These are phyloP conservation scores for Xylariaceae sp. DNA, from an alignment of 2,329 filamentous ascomycete genomes.

Conservation along the genomic window DNA sequence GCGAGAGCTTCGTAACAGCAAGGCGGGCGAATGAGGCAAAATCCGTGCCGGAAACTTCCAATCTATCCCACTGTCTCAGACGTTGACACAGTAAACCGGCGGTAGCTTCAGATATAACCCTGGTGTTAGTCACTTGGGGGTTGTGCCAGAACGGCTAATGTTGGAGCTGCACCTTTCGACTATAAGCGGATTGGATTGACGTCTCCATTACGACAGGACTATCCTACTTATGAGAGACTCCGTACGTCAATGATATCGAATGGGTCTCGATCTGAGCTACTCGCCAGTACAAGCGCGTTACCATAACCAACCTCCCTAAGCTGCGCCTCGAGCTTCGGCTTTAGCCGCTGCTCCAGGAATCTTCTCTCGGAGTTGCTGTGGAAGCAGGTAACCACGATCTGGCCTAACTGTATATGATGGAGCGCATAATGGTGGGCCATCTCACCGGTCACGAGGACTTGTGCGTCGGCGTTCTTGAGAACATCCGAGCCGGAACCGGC, in stretches of 20 bases:
- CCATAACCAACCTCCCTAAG: slow-evolving; percentile 49
- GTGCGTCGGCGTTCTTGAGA: slow-evolving; percentile 65
- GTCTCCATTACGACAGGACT: not conserved
- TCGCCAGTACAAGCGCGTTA: slow-evolving; percentile 61
- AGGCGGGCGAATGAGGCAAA: slow-evolving; percentile 19
- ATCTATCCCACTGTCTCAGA: not conserved
- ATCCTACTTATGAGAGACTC: slow-evolving; percentile 29
- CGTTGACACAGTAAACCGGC: not conserved
- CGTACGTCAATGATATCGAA: slow-evolving; percentile 67
- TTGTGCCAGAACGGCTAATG: not conserved
- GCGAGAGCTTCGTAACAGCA: slow-evolving; percentile 19
- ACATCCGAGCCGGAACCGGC: slow-evolving; percentile 82
- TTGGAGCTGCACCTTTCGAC: not conserved
- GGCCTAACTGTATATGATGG: slow-evolving; percentile 76
- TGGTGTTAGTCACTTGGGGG: not conserved
- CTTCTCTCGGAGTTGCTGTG: slow-evolving; percentile 91
- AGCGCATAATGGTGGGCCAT: slow-evolving; percentile 90
- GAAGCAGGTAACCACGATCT: slow-evolving; percentile 78
- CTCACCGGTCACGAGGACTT: slow-evolving; percentile 87
- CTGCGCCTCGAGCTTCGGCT: slow-evolving; percentile 56
- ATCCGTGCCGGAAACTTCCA: not conserved
- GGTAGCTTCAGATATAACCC: not conserved
- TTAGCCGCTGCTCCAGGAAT: slow-evolving; percentile 71
- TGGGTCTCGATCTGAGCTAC: slow-evolving; percentile 78
- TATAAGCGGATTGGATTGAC: not conserved